Conservation (phyloP, 225 moss, liverwort and hornwort genomes). For the Sphagnum tenellum region DNA sequence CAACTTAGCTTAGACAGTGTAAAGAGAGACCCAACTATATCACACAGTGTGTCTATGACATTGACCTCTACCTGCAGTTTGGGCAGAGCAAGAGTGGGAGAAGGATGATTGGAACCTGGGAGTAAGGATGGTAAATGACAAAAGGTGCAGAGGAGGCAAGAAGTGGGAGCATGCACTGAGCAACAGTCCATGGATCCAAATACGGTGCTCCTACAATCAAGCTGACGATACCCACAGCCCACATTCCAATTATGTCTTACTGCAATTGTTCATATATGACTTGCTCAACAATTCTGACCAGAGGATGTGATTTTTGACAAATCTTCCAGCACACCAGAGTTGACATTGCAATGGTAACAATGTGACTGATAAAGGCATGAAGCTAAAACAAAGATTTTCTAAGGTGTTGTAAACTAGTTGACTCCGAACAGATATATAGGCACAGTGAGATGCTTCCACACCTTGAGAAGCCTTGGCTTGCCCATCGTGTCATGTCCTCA, state of each 20-base stretch:
- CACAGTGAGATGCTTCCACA: slow-evolving; percentile 3
- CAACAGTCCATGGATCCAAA: slow-evolving; percentile 69
- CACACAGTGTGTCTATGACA: background rate
- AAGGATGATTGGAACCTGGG: slow-evolving; percentile 42
- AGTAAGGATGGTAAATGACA: slow-evolving; percentile 82
- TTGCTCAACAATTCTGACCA: no score
- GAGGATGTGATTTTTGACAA: no score
- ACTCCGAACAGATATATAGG: no score
- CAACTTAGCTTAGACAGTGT: background rate
- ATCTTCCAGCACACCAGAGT: no score
- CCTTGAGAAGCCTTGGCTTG: slow-evolving; percentile 81
- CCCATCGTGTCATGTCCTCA: slow-evolving; percentile 60
- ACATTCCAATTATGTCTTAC: no score
- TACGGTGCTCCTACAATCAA: slow-evolving; percentile 86
- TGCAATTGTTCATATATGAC: no score
- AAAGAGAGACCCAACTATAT: background rate
- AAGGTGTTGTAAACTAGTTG: no score
- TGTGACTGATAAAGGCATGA: no score
- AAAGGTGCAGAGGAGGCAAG: slow-evolving; percentile 88
- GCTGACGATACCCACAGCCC: slow-evolving; percentile 20
- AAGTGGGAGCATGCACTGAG: slow-evolving; percentile 74
- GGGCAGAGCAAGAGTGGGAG: background rate
- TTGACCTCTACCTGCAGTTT: no score
- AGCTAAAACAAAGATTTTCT: no score
- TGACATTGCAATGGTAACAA: no score